phyloP scores from a whole-genome alignment of 2,329 filamentous ascomycete species.

The Aspergillus thermomutatus region DNA sequence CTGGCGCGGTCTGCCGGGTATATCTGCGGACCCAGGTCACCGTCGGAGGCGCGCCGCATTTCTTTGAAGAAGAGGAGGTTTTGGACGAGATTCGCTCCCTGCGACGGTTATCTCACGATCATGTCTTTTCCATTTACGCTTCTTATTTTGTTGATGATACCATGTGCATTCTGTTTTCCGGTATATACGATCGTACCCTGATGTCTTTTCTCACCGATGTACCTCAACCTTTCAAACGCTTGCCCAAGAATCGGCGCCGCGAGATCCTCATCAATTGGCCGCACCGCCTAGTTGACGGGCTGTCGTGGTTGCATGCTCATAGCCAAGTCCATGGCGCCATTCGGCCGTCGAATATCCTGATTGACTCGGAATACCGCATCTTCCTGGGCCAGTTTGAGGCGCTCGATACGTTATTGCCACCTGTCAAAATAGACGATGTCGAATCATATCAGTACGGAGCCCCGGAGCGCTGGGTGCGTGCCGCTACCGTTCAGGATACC shows the following conservation, averaged over 20 bases:
- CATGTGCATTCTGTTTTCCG: slow-evolving; percentile 43
- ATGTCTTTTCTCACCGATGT: slow-evolving; percentile 43
- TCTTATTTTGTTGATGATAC: slow-evolving; percentile 44
- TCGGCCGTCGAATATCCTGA: slow-evolving; percentile 57
- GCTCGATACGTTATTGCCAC: slow-evolving; percentile 52
- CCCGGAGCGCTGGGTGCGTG: slow-evolving; percentile 51
- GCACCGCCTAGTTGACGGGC: slow-evolving; percentile 51
- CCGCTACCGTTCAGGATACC: slow-evolving; percentile 34
- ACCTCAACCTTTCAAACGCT: slow-evolving; percentile 39
- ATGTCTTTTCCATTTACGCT: slow-evolving; percentile 43
- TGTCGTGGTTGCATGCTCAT: slow-evolving; percentile 56
- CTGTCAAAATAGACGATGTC: slow-evolving; percentile 51
- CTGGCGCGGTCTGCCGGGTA: slow-evolving; percentile 33
- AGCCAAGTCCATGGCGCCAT: slow-evolving; percentile 56
- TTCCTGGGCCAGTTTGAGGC: slow-evolving; percentile 58
- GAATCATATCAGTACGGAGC: slow-evolving; percentile 59
- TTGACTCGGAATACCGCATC: slow-evolving; percentile 55
- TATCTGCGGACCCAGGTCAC: slow-evolving; percentile 38
- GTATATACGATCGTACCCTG: slow-evolving; percentile 40
- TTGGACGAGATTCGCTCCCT: slow-evolving; percentile 39
- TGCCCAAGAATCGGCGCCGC: slow-evolving; percentile 42
- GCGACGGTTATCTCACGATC: slow-evolving; percentile 40
- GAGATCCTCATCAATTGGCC: slow-evolving; percentile 45
- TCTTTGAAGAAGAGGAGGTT: slow-evolving; percentile 39
- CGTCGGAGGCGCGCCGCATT: slow-evolving; percentile 35